phyloP scores from a whole-genome alignment of 306 rosid species.

The Urtica urens region DNA sequence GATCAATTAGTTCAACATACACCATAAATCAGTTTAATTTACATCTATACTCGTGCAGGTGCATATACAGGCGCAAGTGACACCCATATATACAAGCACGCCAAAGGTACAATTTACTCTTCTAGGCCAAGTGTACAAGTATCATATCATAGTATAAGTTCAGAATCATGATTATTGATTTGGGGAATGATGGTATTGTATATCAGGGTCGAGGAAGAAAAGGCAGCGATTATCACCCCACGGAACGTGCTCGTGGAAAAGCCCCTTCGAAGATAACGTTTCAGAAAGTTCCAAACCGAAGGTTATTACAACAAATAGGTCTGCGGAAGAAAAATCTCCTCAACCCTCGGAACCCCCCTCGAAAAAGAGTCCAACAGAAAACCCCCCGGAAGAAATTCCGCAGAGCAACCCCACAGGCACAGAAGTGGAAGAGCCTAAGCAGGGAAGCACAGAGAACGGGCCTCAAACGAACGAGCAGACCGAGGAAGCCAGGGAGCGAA shows the following conservation, averaged over 20 bases:
- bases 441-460: conserved; percentile 3
- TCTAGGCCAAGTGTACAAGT: too few species aligned
- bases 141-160: too few species aligned
- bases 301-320: background rate
- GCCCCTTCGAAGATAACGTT: background rate
- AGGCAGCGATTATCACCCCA: conserved; percentile 8
- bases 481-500: conserved; percentile 21
- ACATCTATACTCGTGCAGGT: background rate
- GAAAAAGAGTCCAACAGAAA: conserved; percentile 6
- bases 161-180: background rate
- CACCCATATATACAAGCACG: background rate
- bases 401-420: background rate
- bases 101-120: background rate
- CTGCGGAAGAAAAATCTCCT: conserved; percentile 6
- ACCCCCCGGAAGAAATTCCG: conserved; percentile 5
- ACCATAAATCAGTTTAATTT: background rate
- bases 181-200: background rate
- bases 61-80: background rate
- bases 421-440: conserved; percentile 5
- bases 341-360: background rate
- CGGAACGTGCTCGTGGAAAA: conserved; percentile 9
- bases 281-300: background rate
- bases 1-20: too few species aligned
- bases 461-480: background rate
- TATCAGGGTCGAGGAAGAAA: conserved; percentile 13